Percentiles rank a stretch among this genome's conserved stretches.
Evolutionary conservation across 139 green algal genomes (phyloP).

Genomic region (Desmodesmus armatus): DNA sequence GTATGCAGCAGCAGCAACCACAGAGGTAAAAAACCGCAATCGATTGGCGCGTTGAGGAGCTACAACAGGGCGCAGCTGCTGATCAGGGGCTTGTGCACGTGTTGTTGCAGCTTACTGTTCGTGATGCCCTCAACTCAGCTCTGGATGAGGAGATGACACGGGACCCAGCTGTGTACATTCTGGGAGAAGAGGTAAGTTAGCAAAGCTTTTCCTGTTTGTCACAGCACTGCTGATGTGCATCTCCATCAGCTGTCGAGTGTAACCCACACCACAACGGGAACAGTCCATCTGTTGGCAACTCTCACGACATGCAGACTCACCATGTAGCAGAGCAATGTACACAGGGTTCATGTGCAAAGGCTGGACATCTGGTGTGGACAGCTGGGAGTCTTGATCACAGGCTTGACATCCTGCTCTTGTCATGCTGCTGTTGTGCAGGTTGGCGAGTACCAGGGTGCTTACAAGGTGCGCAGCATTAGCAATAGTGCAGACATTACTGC

Average conservation of each 20-base stretch:
- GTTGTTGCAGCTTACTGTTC: conserved; percentile 94
- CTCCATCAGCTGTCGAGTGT: too few relatives aligned
- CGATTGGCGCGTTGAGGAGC: background rate
- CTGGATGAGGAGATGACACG: conserved; percentile 97
- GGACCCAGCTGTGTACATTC: conserved; percentile 95
- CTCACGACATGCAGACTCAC: too few relatives aligned
- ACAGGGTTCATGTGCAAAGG: too few relatives aligned
- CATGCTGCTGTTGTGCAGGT: conserved; percentile 64
- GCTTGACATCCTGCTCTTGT: background rate
- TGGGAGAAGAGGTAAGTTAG: conserved; percentile 97
- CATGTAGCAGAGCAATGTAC: too few relatives aligned
- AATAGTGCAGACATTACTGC: too few relatives aligned
- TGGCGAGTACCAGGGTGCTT: conserved; percentile 97
- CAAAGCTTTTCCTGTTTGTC: too few relatives aligned
- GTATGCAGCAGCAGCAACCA: conserved; percentile 28
- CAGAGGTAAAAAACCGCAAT: conserved; percentile 9
- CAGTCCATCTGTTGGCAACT: too few relatives aligned
- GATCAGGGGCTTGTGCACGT: background rate
- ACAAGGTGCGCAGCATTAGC: conserved; percentile 87
- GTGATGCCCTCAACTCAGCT: conserved; percentile 97
- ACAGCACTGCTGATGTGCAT: too few relatives aligned
- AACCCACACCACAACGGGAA: too few relatives aligned
- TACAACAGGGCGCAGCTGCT: too few relatives aligned
- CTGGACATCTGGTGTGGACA: too few relatives aligned
- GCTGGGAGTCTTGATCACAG: too few relatives aligned